Evolutionary conservation across 164 flowering plant species (phyloP), one percentile per base, ranked within the genome.

Genomic region (Aristolochia californica): DNA sequence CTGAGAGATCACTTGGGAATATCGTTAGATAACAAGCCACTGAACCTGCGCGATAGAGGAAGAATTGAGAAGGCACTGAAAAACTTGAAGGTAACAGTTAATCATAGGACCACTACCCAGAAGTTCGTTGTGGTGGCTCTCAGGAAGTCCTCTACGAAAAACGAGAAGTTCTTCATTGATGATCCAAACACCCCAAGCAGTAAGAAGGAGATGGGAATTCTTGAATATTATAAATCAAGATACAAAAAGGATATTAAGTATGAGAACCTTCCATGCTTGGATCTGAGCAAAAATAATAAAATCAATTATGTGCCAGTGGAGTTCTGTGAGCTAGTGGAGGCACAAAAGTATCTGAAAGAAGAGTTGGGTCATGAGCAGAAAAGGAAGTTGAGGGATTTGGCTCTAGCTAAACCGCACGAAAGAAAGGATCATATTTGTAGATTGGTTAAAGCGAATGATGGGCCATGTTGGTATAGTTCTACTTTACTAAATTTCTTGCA

Each of bases 221-320:
- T 78, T 16, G 72, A 80, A 13, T 86, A 82, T 68, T 88, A 76
- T 59, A 43, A 14, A 57, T 69, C 76, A 4, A 84, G 70, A 54
- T 83, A 84, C 60, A 62, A 53, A 0, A 69, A 34, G 67, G 66
- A 74, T 4, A 73, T 86, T 13, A 23, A 0, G 62, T 55, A 70
- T 56, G 45, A 60, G 62, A 54, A 75, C 57, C 76, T 84, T 62
- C 97, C 97, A 8, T 79, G 85, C 63, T 71, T 85, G 63, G 80
- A 88, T 63, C 30, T 85, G n/a, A 77, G 88, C 28, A 83, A 64
- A 66, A 60, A 43, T 24, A 66, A 62, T 16, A 77, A 48, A 53
- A 43, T 25, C 25, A 85, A 80, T 40, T 64, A 67, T 62, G 83
- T 86, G 0, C 97, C 97, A 0, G 80, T 86, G 83, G 97, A 88